A percentile compares a stretch with the other conserved stretches of the same genome.
These are phyloP conservation scores for Phyllosticta citriasiana DNA, from an alignment of 2,329 filamentous ascomycete species.

Conservation along the genomic window DNA sequence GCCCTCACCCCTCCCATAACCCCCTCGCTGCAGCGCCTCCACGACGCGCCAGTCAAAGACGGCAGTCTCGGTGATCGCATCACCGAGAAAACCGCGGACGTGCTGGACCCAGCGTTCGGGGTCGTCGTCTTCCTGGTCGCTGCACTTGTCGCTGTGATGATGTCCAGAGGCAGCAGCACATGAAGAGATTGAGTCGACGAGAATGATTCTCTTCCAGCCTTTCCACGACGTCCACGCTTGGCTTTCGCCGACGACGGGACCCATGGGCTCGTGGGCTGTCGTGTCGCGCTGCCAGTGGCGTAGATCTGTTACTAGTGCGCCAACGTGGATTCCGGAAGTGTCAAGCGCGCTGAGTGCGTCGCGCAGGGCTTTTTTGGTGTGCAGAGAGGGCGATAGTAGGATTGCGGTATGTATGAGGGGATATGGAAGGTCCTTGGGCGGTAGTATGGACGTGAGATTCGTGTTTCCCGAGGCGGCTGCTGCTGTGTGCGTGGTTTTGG, in stretches of 20 bases:
- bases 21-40: neutral
- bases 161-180: too few species aligned
- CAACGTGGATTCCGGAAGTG: neutral
- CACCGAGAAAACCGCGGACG: neutral
- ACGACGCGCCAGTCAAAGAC: neutral
- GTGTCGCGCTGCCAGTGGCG: constrained; percentile 1
- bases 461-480: neutral
- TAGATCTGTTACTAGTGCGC: neutral
- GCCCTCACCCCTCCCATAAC: neutral
- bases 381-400: neutral
- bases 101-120: neutral
- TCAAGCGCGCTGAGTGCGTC: neutral
- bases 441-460: constrained; percentile 9
- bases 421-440: neutral
- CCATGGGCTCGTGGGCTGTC: neutral
- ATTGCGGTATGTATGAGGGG: neutral
- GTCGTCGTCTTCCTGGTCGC: neutral
- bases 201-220: neutral
- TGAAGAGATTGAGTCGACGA: neutral
- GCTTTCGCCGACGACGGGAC: constrained; percentile 1
- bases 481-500: constrained; percentile 2
- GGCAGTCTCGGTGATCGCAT: neutral
- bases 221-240: neutral
- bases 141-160: too few species aligned
- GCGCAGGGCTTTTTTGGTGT: neutral